Evolutionary conservation across 179 eudicot genomes (phyloP), one percentile per base, ranked within the genome.

Genomic region (Vitellaria paradoxa): DNA sequence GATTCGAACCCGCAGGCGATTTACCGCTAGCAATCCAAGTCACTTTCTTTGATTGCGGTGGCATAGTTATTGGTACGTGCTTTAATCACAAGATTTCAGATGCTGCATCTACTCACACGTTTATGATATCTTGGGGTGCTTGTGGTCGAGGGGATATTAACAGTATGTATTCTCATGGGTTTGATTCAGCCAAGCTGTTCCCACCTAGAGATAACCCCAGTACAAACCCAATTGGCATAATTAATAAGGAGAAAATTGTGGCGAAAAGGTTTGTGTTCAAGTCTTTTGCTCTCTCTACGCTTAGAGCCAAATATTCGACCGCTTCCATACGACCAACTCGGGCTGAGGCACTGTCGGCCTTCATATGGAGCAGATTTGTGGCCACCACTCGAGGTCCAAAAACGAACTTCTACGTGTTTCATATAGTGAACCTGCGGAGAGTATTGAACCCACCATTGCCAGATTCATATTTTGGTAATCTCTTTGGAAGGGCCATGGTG

Each of bases 151-250:
- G 61, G 6, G n/a, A 57, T 15, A 5, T 57, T 5, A 1, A 6
- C 23, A 57, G 17, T 42, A 73, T 57, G 53, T 26, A 26, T 17
- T 1, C 0, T 37, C 76, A 49, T 14, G 45, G 76, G 30, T 59
- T 73, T 9, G 76, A 73, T 14, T 47, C 59, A 18, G 65, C 67
- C 62, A 73, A 49, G 66, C 1, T 73, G 13, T 57, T 73, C 76
- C 55, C 55, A 59, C 76, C 76, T 7, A 73, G 66, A 73, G 49
- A 73, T 40, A 73, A 57, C n/a, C 66, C 76, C 11, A 42, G 57
- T 8, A 63, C 37, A 37, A n/a, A 7, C 40, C 11, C 30, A 23
- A 24, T 57, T 37, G 46, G 37, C 37, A 30, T 14, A 12, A 60
- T 5, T 6, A 47, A 6, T 12, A 49, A 73, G n/a, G 23, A 20